Conservation (phyloP, 2,329 filamentous ascomycete genomes). For the Aspergillus novoparasiticus region DNA sequence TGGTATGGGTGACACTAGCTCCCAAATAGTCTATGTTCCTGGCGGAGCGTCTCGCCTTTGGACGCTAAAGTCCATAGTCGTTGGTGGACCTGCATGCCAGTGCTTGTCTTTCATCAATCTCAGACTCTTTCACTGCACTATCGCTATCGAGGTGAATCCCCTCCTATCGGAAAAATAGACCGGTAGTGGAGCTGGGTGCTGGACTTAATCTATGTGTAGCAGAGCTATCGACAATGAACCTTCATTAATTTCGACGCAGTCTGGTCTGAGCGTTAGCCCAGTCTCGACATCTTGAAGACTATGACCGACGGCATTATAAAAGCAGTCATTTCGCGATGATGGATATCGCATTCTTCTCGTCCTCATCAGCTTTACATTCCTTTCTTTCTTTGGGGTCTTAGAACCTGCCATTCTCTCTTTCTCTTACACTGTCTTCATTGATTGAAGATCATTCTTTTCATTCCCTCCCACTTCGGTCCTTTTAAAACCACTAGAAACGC, state of each 20-base stretch:
- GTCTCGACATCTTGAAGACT: neutral
- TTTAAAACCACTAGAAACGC: conserved; percentile 26
- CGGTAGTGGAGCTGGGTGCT: conserved; percentile 12
- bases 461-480: conserved; percentile 29
- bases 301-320: conserved; percentile 14
- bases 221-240: conserved; percentile 8
- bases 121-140: conserved; percentile 23
- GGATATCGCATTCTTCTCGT: conserved; percentile 14
- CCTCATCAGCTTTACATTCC: conserved; percentile 33
- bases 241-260: conserved; percentile 19
- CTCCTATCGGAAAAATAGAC: conserved; percentile 22
- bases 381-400: conserved; percentile 29
- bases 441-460: conserved; percentile 37
- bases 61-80: conserved; percentile 1
- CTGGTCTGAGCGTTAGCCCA: conserved; percentile 16
- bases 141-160: conserved; percentile 27
- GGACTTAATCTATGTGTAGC: conserved; percentile 2
- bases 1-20: conserved; percentile 18
- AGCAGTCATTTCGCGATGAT: conserved; percentile 8
- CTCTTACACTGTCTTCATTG: conserved; percentile 35
- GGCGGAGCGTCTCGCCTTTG: conserved; percentile 10
- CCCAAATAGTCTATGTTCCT: conserved; percentile 18
- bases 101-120: conserved; percentile 32
- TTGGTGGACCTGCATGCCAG: conserved; percentile 11
- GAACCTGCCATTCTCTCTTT: conserved; percentile 32